phyloP scores from a whole-genome alignment of 1,139 yeast genomes.

The Blastobotrys petasosporus region DNA sequence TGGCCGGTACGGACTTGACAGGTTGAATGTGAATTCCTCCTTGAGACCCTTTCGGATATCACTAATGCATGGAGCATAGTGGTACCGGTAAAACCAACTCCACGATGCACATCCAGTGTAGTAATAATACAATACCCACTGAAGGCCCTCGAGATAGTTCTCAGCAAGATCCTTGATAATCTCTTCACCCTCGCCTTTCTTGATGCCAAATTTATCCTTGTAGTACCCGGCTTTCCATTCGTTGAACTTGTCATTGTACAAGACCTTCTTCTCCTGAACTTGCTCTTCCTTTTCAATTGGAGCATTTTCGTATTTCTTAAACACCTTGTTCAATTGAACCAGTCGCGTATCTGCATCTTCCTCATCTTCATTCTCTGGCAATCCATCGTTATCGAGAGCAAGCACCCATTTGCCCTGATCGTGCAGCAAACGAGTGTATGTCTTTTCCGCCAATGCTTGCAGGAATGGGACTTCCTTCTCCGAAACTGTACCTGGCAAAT shows the following conservation, averaged over 20 bases:
- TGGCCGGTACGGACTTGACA: slow-evolving; percentile 80
- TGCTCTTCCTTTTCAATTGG: slow-evolving; percentile 59
- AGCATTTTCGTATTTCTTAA: slow-evolving; percentile 66
- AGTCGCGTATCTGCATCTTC: slow-evolving; percentile 35
- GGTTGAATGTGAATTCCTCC: slow-evolving; percentile 52
- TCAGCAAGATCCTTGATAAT: slow-evolving; percentile 56
- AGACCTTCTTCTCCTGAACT: slow-evolving; percentile 53
- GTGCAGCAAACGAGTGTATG: slow-evolving; percentile 24
- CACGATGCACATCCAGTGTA: slow-evolving; percentile 88
- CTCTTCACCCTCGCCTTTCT: slow-evolving; percentile 43
- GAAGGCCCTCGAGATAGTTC: slow-evolving; percentile 87
- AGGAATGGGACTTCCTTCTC: slow-evolving; percentile 28
- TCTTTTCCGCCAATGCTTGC: slow-evolving; percentile 25
- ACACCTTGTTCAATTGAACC: slow-evolving; percentile 23
- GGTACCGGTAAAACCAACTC: slow-evolving; percentile 89
- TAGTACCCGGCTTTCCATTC: slow-evolving; percentile 83
- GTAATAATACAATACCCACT: slow-evolving; percentile 90
- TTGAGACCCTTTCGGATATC: slow-evolving; percentile 70
- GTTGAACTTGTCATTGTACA: slow-evolving; percentile 68
- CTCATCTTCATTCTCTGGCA: slow-evolving; percentile 52
- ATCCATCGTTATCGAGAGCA: slow-evolving; percentile 64
- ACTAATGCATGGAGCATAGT: slow-evolving; percentile 89
- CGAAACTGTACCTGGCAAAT: slow-evolving; percentile 10
- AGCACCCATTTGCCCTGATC: slow-evolving; percentile 20
- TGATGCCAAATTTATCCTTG: slow-evolving; percentile 65